Base-by-base conservation (phyloP, 1,284 basidiomycete species). In the Amylostereum chailletii region DNA sequence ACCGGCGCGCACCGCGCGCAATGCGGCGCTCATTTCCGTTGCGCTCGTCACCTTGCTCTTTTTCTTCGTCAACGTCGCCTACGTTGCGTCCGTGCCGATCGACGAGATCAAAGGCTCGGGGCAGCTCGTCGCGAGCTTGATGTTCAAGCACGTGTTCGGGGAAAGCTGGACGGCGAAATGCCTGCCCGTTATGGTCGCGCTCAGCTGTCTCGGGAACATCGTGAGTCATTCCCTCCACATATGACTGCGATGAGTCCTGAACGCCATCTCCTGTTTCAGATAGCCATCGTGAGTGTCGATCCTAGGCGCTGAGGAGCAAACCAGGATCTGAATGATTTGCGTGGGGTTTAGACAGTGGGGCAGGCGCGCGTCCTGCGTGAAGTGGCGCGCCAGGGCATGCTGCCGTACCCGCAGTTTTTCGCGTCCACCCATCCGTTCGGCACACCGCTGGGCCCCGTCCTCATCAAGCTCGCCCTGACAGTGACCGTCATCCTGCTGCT, bases 71-170 rank as follows among this genome's bases (percentile, higher is more conserved):
- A 76, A 78, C 55, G 63, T 77, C 45, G 73, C 74, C 2, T 62
- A 66, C 55, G 59, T 68, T 30, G 58, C 59, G 5, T 60, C 63
- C 52, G 69, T 77, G 31, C 74, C 75, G 0, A 68, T 67, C 50
- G 69, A 70, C 9, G 61, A 71, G 19, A 71, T 77, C 44, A 61
- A 65, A 32, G 58, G 57, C 11, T 71, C 71, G 0, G 65, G 68
- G 7, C 65, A 75, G 51, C 65, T 76, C 9, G 67, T 76, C 8
- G 77, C 75, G 3, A 71, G 71, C 5, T 58, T 71, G 29, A 79
- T 77, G 61, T 77, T 79, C 60, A 54, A 65, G n/a, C 66, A 70
- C 41, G 74, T 79, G 31, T 79, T 77, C 51, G 74, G 75, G 1
- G 61, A 59, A 27, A 64, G 62, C 9, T 62, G 59, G 45, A 64